Base-by-base conservation (phyloP, 2,329 filamentous ascomycete species). In the Cordyceps cateniannulata region DNA sequence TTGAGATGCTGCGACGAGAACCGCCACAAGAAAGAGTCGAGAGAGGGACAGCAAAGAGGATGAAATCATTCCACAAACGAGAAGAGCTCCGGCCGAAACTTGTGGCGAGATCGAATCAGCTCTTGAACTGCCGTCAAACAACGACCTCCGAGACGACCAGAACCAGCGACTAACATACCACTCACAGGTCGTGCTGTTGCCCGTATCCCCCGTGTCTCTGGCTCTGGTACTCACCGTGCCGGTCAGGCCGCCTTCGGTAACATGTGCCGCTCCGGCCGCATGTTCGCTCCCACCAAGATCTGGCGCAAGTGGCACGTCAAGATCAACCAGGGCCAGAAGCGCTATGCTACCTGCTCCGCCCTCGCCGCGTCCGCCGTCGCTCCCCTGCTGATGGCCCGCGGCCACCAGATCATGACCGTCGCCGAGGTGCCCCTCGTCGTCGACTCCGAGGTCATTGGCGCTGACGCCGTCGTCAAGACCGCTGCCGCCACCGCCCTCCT, bases 291-390 rank as follows among this genome's bases (percentile, higher is more conserved):
- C 70, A 99, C 95, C 82, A 99, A 99, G 89, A 90, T 96, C 84
- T 99, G 95, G 96, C 87, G 95, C 80, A 97, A 96, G 86, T 99
- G 95, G 96, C 95, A 99, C 86, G 86, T 97, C 85, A 98, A 98
- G 92, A 87, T 99, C 87, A 96, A 96, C 87, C 87, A 96, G 81
- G 90, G 90, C 80, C 95, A 99, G 87, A 96, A 95, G 85, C 95
- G 95, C 74, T 99, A 97, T 80, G 95, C 95, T 81, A 96, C 92
- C 75, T 91, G 91, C 78, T 99, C 95, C 73, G 95, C 95, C 75
- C 85, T 99, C 73, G 95, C 95, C 81, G 95, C 95, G 72, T 97
- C 95, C 69, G 93, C 93, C 72, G 92, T 93, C 75, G 88, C 93
- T 74, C 89, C 95, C 73, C 93, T 99, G 71, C 88, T 99, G 72